Percentiles rank a stretch among this genome's conserved stretches.
These are phyloP conservation scores for Flaveria brownii DNA, from an alignment of 129 eudicot species.

Conservation along the genomic window DNA sequence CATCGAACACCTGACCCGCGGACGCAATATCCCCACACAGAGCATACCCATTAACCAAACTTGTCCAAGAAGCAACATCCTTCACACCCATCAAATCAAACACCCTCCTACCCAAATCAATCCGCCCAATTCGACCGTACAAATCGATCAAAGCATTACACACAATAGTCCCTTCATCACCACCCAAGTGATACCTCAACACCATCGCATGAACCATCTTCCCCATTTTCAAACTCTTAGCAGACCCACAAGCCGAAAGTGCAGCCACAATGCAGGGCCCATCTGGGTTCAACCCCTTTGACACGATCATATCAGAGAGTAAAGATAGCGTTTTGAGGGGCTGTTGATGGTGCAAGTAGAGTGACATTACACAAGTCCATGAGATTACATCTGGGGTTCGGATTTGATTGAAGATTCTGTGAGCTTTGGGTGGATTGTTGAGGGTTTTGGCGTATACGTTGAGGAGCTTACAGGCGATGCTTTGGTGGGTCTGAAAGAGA, in stretches of 20 bases:
- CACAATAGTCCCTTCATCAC: slow-evolving; percentile 40
- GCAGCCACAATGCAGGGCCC: slow-evolving; percentile 53
- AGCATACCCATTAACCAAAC: slow-evolving; percentile 57
- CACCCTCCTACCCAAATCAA: slow-evolving; percentile 34
- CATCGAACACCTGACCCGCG: slow-evolving; percentile 50
- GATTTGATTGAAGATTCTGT: slow-evolving; percentile 40
- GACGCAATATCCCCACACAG: slow-evolving; percentile 45
- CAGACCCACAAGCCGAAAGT: slow-evolving; percentile 54
- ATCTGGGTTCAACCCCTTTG: slow-evolving; percentile 46
- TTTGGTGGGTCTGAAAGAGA: slow-evolving; percentile 32
- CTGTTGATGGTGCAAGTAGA: slow-evolving; percentile 38
- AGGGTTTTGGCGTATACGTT: slow-evolving; percentile 44
- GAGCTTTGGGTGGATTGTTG: slow-evolving; percentile 42
- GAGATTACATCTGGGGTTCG: slow-evolving; percentile 51
- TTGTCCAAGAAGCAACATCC: slow-evolving; percentile 70
- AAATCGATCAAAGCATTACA: slow-evolving; percentile 61
- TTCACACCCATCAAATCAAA: slow-evolving; percentile 41
- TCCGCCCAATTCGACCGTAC: slow-evolving; percentile 39
- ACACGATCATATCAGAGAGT: slow-evolving; percentile 30
- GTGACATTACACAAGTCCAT: slow-evolving; percentile 56
- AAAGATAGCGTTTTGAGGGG: slow-evolving; percentile 45
- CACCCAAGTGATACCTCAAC: slow-evolving; percentile 39
- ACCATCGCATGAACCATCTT: slow-evolving; percentile 61
- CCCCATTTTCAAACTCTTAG: slow-evolving; percentile 42
- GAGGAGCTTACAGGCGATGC: slow-evolving; percentile 41